phyloP scores from a whole-genome alignment of 192 early-diverging fungal species.

The Gonapodya sp. region DNA sequence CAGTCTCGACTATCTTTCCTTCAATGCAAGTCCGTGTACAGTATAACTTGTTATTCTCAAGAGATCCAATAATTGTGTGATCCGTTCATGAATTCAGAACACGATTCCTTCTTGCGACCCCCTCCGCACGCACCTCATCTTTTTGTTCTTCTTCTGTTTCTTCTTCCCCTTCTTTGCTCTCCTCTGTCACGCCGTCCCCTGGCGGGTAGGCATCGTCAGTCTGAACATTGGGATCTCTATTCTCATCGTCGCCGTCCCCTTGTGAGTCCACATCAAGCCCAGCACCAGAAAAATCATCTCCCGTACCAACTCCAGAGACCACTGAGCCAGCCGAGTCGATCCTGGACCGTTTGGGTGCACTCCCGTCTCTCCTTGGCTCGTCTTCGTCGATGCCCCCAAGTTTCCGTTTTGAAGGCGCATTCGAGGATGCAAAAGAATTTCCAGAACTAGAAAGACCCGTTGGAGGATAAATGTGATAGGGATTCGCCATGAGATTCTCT shows the following conservation, averaged over 20 bases:
- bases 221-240: neutral
- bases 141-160: conserved; percentile 21
- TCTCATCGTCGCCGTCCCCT: conserved; percentile 8
- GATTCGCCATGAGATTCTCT: neutral
- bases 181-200: conserved; percentile 18
- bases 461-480: neutral
- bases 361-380: neutral
- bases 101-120: conserved; percentile 15
- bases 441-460: neutral
- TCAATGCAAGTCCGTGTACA: neutral
- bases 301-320: neutral
- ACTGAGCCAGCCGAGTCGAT: neutral
- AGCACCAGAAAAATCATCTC: neutral
- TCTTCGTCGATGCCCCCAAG: neutral
- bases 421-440: neutral
- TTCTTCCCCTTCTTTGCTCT: conserved; percentile 25
- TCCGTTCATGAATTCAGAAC: too few species aligned
- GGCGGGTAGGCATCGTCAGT: conserved; percentile 19
- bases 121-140: conserved; percentile 22
- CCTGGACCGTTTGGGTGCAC: neutral
- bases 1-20: conserved; percentile 10
- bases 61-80: neutral
- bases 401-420: neutral
- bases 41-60: neutral
- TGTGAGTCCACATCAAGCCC: neutral